These are phyloP conservation scores for Neospermospora avenae DNA, from an alignment of 2,329 filamentous ascomycete species.

Conservation along the genomic window DNA sequence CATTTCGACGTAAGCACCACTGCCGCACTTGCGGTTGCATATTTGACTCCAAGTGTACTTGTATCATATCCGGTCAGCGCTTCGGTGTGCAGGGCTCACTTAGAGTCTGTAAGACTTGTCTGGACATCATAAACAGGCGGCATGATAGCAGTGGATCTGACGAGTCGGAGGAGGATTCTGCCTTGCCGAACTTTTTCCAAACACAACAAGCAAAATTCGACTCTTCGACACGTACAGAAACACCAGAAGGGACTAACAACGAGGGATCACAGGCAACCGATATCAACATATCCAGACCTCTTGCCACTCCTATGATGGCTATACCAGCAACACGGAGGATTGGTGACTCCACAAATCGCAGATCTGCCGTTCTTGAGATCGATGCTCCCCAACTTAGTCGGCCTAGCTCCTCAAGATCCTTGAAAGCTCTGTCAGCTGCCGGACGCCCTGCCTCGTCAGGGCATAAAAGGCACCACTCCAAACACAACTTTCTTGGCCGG, in stretches of 20 bases:
- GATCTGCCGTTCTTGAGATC: slow-evolving; percentile 87
- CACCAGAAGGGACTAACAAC: slow-evolving; percentile 37
- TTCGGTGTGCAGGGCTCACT: slow-evolving; percentile 85
- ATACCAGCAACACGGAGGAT: slow-evolving; percentile 63
- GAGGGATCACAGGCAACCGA: slow-evolving; percentile 35
- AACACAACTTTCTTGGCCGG: slow-evolving; percentile 76
- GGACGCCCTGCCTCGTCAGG: slow-evolving; percentile 72
- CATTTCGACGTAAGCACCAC: slow-evolving; percentile 94
- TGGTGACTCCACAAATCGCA: slow-evolving; percentile 75
- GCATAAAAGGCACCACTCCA: slow-evolving; percentile 84
- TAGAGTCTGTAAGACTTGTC: slow-evolving; percentile 88
- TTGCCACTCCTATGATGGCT: slow-evolving; percentile 69
- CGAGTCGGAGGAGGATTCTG: slow-evolving; percentile 77
- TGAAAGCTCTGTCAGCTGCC: slow-evolving; percentile 65
- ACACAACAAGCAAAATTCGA: slow-evolving; percentile 48
- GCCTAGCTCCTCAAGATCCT: slow-evolving; percentile 89
- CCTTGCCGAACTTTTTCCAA: slow-evolving; percentile 60
- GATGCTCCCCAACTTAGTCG: slow-evolving; percentile 77
- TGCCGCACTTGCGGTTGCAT: slow-evolving; percentile 97
- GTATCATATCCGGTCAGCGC: slow-evolving; percentile 78
- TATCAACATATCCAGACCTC: slow-evolving; percentile 45
- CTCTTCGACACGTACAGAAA: slow-evolving; percentile 39
- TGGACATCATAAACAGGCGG: slow-evolving; percentile 84
- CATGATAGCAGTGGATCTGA: slow-evolving; percentile 86
- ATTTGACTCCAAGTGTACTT: slow-evolving; percentile 94